Base-by-base conservation (phyloP, 2,329 filamentous ascomycete species). In the Graphilbum fragrans region DNA sequence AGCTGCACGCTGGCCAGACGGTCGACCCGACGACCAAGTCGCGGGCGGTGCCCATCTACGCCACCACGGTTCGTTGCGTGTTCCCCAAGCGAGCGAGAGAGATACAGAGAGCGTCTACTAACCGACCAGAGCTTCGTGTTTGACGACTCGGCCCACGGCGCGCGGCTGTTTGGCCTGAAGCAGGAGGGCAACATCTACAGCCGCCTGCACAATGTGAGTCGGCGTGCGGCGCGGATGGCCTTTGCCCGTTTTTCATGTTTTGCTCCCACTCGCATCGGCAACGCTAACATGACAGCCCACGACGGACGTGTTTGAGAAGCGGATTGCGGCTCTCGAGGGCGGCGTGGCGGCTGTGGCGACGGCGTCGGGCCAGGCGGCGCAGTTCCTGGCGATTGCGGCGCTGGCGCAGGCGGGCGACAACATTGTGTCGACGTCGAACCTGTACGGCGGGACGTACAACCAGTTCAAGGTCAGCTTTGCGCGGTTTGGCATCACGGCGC, bases 181-280 rank as follows among this genome's bases (percentile, higher is more conserved):
- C 87, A 96, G 65, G 83, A 86, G 55, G 92, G 88, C 64, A 96
- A 96, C 66, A 94, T 96, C 61, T 98, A 98, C 72, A 92, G 82
- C 60, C 86, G 92, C 49, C 87, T 98, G 54, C 86, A 85, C 82
- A 95, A 96, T 64, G 84, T 86, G 56, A 57, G 75, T 42, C 64
- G 41, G 21, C 25, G 22, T n/a, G 19, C 5, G 14, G 25, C 23
- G 25, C 6, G 14, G n/a, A 4, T 29, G 33, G 18, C 17, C n/a
- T 9, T 9, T 29, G 8, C 25, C 14, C 14, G 8, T 29, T 29
- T 14, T 29, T 29, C 14, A 29, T 29, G 8, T 29, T 29, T 29
- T 14, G 14, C 25, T 29, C 25, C 14, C 8, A 29, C n/a, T n/a
- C n/a, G n/a, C 10, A 33, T n/a, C 31, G 17, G 9, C 31, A 11